phyloP scores from a whole-genome alignment of 192 early-diverging fungal species.

The Mortierella alpina region DNA sequence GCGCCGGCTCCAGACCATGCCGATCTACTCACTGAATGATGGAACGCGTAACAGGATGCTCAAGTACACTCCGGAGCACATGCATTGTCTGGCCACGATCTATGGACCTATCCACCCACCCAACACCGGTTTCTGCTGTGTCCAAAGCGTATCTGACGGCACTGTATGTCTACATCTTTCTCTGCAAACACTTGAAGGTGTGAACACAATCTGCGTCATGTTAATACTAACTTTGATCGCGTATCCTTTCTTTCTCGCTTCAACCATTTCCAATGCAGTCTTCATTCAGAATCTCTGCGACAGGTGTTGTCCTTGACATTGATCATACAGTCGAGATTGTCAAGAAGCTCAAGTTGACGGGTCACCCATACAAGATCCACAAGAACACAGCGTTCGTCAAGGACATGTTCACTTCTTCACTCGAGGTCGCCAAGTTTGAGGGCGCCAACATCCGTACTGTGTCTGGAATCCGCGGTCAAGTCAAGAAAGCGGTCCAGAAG shows the following conservation, averaged over 20 bases:
- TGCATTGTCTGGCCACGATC: constrained; percentile 98
- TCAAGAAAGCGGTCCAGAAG: constrained; percentile 92
- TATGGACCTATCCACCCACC: constrained; percentile 96
- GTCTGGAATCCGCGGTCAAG: constrained; percentile 96
- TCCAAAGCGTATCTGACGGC: constrained; percentile 77
- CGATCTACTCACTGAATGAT: constrained; percentile 93
- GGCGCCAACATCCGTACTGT: constrained; percentile 97
- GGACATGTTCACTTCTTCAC: constrained; percentile 96
- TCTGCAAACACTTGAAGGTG: constrained; percentile 10
- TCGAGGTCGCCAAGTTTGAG: constrained; percentile 99
- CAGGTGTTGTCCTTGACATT: constrained; percentile 94
- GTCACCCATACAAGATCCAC: constrained; percentile 93
- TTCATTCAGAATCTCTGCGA: constrained; percentile 94
- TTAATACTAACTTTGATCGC: constrained; percentile 3
- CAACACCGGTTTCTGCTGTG: constrained; percentile 96
- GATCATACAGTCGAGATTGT: constrained; percentile 94
- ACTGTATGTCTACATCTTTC: constrained; percentile 33
- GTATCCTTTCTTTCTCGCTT: constrained; percentile 1
- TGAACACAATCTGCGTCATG: neutral
- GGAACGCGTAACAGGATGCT: constrained; percentile 96
- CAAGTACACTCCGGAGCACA: constrained; percentile 99
- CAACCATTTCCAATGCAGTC: constrained; percentile 24
- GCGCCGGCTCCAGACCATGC: constrained; percentile 97
- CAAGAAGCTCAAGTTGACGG: constrained; percentile 99
- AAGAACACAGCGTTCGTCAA: constrained; percentile 98